Base-by-base conservation (phyloP, 2,329 filamentous ascomycete genomes). In the Scleromitrula shiraiana region DNA sequence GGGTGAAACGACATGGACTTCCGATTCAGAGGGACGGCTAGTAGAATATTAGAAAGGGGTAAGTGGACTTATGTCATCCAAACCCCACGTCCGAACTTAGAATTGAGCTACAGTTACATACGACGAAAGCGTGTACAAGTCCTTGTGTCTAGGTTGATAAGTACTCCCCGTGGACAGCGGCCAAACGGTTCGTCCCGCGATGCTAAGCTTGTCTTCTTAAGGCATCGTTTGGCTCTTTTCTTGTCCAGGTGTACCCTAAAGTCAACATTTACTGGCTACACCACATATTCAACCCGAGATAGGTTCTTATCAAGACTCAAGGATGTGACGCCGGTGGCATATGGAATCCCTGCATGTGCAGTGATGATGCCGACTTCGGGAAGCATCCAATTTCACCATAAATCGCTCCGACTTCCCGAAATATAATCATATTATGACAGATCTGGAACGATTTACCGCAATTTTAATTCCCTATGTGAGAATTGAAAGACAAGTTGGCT, bases 1-100 rank as follows among this genome's bases (percentile, higher is more conserved):
- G 45, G 38, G 45, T 47, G 45, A 42, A 33, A 47, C 45, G 38
- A 41, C 32, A 29, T 22, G 22, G 9, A 47, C 17, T 12, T 29
- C n/a, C n/a, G n/a, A n/a, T n/a, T n/a, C n/a, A n/a, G n/a, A n/a
- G n/a, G n/a, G n/a, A n/a, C n/a, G n/a, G n/a, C n/a, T n/a, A n/a
- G n/a, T n/a, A n/a, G n/a, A n/a, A n/a, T n/a, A 36, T 36, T 20
- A 14, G 22, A 43, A 35, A 19, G 20, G 20, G 24, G 19, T 7
- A 17, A 23, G 19, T 19, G n/a, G 22, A 17, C n/a, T n/a, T n/a
- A n/a, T n/a, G n/a, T n/a, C n/a, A n/a, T n/a, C n/a, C n/a, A n/a
- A n/a, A n/a, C n/a, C n/a, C n/a, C n/a, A n/a, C n/a, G n/a, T n/a
- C n/a, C n/a, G n/a, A n/a, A n/a, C n/a, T n/a, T n/a, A n/a, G n/a